phyloP scores from a whole-genome alignment of 2,329 filamentous ascomycete genomes.

The Coniella lustricola region DNA sequence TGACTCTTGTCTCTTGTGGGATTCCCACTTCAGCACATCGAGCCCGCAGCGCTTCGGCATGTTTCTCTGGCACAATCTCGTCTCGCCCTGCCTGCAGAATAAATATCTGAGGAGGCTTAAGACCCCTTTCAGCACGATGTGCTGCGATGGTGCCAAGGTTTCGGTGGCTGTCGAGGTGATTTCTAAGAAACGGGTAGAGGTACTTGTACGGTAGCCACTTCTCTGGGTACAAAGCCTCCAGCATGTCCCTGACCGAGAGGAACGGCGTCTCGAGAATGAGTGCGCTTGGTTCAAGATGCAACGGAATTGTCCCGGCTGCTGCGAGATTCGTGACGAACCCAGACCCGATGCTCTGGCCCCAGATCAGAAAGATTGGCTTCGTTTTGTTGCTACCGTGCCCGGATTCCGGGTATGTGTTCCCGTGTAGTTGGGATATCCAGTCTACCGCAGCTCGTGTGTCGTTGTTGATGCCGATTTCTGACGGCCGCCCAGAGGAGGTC shows the following conservation, averaged over 20 bases:
- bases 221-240: conserved; percentile 66
- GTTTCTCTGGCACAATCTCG: conserved; percentile 49
- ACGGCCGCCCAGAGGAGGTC: conserved; percentile 66
- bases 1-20: conserved; percentile 34
- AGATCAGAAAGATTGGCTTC: conserved; percentile 48
- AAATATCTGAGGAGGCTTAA: conserved; percentile 31
- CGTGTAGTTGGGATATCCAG: conserved; percentile 49
- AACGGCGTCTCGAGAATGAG: conserved; percentile 73
- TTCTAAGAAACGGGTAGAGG: conserved; percentile 66
- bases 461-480: conserved; percentile 60
- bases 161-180: conserved; percentile 47
- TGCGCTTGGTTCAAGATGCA: conserved; percentile 35
- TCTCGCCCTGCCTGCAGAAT: conserved; percentile 52
- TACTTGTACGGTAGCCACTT: conserved; percentile 74
- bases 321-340: conserved; percentile 62
- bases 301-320: conserved; percentile 29
- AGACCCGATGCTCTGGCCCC: conserved; percentile 72
- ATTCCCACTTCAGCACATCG: conserved; percentile 42
- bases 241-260: conserved; percentile 62
- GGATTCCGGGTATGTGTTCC: conserved; percentile 19
- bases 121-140: conserved; percentile 20
- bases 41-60: conserved; percentile 38
- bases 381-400: conserved; percentile 15
- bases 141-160: conserved; percentile 40
- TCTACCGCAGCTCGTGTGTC: conserved; percentile 59